A percentile compares a stretch with the other conserved stretches of the same genome.
Conservation (phyloP, 257 asterid genomes). For the Solanum virginianum region DNA sequence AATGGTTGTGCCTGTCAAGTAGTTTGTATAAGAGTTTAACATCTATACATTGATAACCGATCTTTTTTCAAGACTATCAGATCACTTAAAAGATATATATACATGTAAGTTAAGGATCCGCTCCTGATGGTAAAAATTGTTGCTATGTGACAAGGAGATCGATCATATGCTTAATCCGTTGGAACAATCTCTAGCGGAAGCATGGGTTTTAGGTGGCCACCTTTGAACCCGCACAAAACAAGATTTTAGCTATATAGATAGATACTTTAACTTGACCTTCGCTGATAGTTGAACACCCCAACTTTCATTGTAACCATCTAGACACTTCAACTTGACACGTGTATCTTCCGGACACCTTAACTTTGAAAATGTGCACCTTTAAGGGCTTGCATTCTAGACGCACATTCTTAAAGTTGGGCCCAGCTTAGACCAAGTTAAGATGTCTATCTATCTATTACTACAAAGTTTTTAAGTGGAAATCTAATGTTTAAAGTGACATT, state of each 20-base stretch:
- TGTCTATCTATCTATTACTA: not conserved
- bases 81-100: not conserved
- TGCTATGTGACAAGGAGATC: not conserved
- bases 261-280: not conserved
- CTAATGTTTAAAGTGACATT: not conserved
- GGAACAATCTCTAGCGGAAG: not conserved
- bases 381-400: no score
- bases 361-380: no score
- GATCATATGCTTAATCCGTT: not conserved
- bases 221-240: not conserved
- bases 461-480: not conserved
- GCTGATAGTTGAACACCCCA: no score
- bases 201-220: not conserved
- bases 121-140: not conserved
- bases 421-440: not conserved
- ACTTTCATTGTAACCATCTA: no score
- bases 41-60: not conserved
- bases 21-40: not conserved
- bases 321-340: no score
- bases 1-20: conserved; percentile 42
- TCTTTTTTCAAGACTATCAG: not conserved
- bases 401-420: not conserved
- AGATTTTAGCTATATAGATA: no score
- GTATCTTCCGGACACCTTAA: no score
- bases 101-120: no score